Evolutionary conservation across 371 early-diverging fungal genomes (phyloP).

Genomic region (Batkoa obscura): DNA sequence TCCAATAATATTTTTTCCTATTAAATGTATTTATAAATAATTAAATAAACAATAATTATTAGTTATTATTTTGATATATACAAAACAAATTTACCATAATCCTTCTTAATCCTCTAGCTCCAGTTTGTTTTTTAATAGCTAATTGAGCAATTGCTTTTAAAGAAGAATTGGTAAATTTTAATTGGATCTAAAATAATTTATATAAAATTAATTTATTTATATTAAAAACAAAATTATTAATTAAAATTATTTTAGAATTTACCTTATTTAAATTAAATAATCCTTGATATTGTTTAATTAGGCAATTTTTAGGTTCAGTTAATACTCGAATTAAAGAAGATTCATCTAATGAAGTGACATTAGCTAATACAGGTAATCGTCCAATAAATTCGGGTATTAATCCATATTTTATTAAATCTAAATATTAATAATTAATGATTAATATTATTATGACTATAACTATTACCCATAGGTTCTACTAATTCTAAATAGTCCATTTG

Average conservation of each 20-base stretch:
- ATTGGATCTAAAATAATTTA: too few species aligned
- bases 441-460: too few species aligned
- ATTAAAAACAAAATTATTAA: too few species aligned
- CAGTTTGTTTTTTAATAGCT: conserved; percentile 66
- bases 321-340: conserved; percentile 56
- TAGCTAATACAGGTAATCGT: conserved; percentile 66
- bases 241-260: too few species aligned
- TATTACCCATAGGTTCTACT: conserved; percentile 55
- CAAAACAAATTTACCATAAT: conserved; percentile 45
- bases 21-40: too few species aligned
- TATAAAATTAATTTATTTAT: too few species aligned
- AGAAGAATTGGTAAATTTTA: conserved; percentile 51
- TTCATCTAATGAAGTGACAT: conserved; percentile 42
- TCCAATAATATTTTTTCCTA: conserved; percentile 52
- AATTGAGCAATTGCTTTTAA: conserved; percentile 45
- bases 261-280: conserved; percentile 48
- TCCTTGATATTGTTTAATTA: conserved; percentile 63
- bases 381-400: conserved; percentile 85
- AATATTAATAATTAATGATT: too few species aligned
- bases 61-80: background rate
- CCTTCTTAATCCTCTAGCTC: conserved; percentile 71
- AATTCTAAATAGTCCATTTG: conserved; percentile 31
- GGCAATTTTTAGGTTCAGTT: conserved; percentile 66
- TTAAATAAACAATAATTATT: background rate
- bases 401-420: conserved; percentile 72